A percentile compares a stretch with the other conserved stretches of the same genome.
Conservation (phyloP, 768 basidiomycete species). For the Jaapia argillacea region DNA sequence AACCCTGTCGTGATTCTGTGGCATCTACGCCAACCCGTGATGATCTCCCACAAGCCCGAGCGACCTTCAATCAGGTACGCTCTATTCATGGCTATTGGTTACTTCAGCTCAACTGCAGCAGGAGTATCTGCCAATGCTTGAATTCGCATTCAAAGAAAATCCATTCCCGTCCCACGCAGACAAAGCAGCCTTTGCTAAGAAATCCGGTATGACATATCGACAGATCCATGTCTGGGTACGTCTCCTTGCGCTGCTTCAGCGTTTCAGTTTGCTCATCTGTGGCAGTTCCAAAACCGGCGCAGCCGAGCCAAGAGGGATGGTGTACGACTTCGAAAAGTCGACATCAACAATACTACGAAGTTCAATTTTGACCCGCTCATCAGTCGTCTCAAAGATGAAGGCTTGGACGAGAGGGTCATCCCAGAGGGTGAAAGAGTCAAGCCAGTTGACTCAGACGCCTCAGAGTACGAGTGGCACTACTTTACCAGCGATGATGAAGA, state of each 20-base stretch:
- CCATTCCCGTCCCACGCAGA: constrained; percentile 13
- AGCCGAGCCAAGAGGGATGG: constrained; percentile 8
- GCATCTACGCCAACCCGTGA: neutral
- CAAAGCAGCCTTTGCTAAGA: constrained; percentile 10
- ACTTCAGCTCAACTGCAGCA: constrained; percentile 4
- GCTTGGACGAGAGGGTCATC: constrained; percentile 17
- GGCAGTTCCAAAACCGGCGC: constrained; percentile 18
- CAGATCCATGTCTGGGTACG: constrained; percentile 19
- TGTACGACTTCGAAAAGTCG: neutral
- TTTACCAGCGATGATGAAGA: constrained; percentile 7
- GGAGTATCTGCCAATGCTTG: constrained; percentile 9
- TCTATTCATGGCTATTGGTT: neutral
- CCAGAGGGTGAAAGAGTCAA: constrained; percentile 9
- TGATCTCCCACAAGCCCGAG: neutral
- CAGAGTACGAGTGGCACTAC: constrained; percentile 9
- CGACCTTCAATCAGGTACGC: constrained; percentile 10
- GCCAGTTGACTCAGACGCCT: constrained; percentile 5
- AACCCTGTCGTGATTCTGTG: neutral
- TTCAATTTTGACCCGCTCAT: neutral
- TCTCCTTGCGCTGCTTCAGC: neutral
- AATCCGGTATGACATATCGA: constrained; percentile 11
- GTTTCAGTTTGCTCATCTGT: neutral
- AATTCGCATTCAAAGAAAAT: constrained; percentile 11
- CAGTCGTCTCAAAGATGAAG: neutral
- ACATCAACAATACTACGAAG: neutral